Base-by-base conservation (phyloP, 768 basidiomycete species). In the Flagelloscypha sp. region DNA sequence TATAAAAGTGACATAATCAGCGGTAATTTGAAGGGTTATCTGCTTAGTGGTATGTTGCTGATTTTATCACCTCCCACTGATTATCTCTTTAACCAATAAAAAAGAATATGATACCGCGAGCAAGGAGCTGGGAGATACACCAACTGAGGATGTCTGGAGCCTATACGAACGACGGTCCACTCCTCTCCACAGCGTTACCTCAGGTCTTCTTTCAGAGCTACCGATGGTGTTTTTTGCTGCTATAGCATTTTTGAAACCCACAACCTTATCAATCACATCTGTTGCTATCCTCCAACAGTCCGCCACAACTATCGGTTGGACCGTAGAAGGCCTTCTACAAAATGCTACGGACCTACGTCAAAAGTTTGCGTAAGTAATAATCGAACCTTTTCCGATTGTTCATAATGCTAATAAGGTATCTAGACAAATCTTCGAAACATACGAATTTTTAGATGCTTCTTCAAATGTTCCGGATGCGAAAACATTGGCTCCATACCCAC, bases 261-360 rank as follows among this genome's bases (percentile, higher is more conserved):
- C 48, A 0, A 49, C 50, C 25, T 59, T 65, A 30, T 62, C 66
- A 3, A 33, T 68, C 10, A 52, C 62, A 0, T 59, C 60, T 2
- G 51, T 68, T 17, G 65, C 64, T 2, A 58, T 63, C 25, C 48
- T 68, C 3, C 63, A 67, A 20, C 55, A 60, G 32, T 63, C 63
- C 0, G 57, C 63, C 1, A 28, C 40, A 2, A 40, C 43, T 4
- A 39, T 70, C 1, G 44, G 54, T 16, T 48, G 33, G 24, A 54
- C 59, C 0, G 20, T 65, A 5, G 15, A 41, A 1, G 20, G 2
- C 58, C 13, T 17, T 63, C 3, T 11, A 41, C 1, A 24, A 46
- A 3, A 41, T 39, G 0, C 46, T 48, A 3, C n/a, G n/a, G 15
- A 33, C 1, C 50, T 63, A 28, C 42, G 50, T 7, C 47, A 43